Conservation (phyloP, 2,329 filamentous ascomycete species). For the Neurospora sp. region DNA sequence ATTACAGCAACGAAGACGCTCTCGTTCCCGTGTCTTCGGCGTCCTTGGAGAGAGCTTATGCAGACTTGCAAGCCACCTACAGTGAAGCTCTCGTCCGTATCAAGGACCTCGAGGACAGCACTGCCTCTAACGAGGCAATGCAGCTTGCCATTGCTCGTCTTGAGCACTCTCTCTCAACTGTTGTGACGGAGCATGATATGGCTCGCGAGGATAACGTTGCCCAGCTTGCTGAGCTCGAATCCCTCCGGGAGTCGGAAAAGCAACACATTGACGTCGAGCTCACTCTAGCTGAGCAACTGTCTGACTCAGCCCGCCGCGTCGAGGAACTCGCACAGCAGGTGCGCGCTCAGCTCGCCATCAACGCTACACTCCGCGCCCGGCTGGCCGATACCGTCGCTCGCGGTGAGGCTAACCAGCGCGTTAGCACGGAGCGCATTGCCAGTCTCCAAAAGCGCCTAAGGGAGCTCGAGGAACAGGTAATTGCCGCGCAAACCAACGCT, state of each 20-base stretch:
- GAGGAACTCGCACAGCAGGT: conserved; percentile 74
- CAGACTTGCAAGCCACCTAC: conserved; percentile 65
- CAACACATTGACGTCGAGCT: conserved; percentile 49
- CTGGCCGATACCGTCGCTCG: conserved; percentile 71
- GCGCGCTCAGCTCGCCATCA: conserved; percentile 68
- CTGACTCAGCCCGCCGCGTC: conserved; percentile 64
- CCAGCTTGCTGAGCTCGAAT: conserved; percentile 52
- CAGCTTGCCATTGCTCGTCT: conserved; percentile 54
- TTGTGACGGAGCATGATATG: conserved; percentile 63
- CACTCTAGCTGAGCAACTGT: conserved; percentile 59
- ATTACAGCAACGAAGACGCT: conserved; percentile 26
- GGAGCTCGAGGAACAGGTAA: conserved; percentile 71
- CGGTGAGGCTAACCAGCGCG: conserved; percentile 73
- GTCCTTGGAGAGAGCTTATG: conserved; percentile 64
- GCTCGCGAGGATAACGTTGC: conserved; percentile 55
- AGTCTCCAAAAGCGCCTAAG: conserved; percentile 74
- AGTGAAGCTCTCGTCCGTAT: conserved; percentile 56
- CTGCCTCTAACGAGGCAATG: conserved; percentile 45
- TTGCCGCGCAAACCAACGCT: conserved; percentile 73
- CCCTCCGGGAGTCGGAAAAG: conserved; percentile 46
- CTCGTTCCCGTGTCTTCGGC: conserved; percentile 52
- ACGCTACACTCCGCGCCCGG: conserved; percentile 64
- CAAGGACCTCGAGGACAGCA: conserved; percentile 46
- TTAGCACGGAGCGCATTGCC: conserved; percentile 74
- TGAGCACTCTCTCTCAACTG: conserved; percentile 58